Evolutionary conservation across 192 early-diverging fungal species (phyloP).

Genomic region (Gryganskiella cystojenkinii): DNA sequence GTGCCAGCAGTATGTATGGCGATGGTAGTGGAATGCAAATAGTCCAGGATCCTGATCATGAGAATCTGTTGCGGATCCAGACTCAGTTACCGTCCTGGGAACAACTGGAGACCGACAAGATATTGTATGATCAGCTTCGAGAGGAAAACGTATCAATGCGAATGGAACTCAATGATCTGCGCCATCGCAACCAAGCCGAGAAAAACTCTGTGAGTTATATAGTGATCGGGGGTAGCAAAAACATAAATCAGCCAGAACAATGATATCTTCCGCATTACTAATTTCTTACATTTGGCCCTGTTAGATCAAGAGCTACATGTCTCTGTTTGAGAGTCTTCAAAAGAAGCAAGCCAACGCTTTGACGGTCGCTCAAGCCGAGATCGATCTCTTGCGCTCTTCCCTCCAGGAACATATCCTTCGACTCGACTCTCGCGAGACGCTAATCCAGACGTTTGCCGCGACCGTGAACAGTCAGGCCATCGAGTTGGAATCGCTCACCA

Average conservation of each 20-base stretch:
- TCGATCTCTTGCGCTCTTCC: constrained; percentile 6
- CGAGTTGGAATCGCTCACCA: constrained; percentile 18
- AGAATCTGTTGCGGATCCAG: background rate
- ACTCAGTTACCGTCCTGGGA: background rate
- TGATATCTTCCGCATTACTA: background rate
- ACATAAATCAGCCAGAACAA: no score
- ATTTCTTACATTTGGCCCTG: background rate
- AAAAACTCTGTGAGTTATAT: constrained; percentile 24
- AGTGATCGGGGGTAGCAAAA: no score
- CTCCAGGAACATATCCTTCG: constrained; percentile 3
- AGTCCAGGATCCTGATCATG: constrained; percentile 8
- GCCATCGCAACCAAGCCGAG: constrained; percentile 26
- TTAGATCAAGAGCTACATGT: constrained; percentile 50
- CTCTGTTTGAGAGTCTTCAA: constrained; percentile 45
- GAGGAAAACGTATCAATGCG: constrained; percentile 42
- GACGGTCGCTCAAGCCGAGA: constrained; percentile 36
- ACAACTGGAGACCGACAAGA: constrained; percentile 13
- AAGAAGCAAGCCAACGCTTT: constrained; percentile 49
- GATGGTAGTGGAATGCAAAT: background rate
- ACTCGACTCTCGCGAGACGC: constrained; percentile 22
- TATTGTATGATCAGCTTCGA: constrained; percentile 24
- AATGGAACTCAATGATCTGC: constrained; percentile 30
- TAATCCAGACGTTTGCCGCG: constrained; percentile 9
- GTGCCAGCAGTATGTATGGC: background rate
- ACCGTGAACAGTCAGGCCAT: constrained; percentile 21